These are phyloP conservation scores for Neopestalotiopsis clavispora DNA, from an alignment of 2,329 filamentous ascomycete genomes.

Conservation along the genomic window DNA sequence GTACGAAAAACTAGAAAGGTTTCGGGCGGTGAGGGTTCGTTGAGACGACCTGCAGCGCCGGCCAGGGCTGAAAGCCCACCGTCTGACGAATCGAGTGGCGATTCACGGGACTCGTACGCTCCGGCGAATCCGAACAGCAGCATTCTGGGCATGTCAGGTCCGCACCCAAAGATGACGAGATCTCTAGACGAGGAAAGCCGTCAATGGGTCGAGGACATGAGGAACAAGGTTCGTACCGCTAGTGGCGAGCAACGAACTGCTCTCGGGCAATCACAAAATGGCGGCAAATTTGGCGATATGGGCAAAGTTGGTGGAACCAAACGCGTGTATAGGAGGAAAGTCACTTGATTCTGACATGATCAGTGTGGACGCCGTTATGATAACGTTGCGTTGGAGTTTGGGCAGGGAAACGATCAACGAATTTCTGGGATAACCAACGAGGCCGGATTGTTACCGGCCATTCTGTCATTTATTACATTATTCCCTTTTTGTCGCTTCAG, in stretches of 20 bases:
- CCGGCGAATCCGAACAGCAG: conserved; percentile 63
- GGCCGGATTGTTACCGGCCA: not conserved
- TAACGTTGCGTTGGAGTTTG: conserved; percentile 6
- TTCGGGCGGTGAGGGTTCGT: conserved; percentile 40
- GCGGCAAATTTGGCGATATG: conserved; percentile 67
- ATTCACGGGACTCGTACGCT: conserved; percentile 38
- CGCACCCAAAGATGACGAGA: conserved; percentile 66
- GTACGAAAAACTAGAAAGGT: conserved; percentile 60
- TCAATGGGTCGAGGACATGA: conserved; percentile 83
- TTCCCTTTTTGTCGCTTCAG: not conserved
- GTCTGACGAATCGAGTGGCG: conserved; percentile 45
- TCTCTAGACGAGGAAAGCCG: conserved; percentile 75
- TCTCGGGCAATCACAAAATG: conserved; percentile 30
- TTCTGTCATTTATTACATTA: not conserved
- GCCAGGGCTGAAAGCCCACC: conserved; percentile 47
- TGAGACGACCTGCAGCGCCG: conserved; percentile 49
- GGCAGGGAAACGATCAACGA: conserved; percentile 2
- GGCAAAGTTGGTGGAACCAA: conserved; percentile 76
- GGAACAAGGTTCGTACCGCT: conserved; percentile 76
- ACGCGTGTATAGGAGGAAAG: conserved; percentile 65
- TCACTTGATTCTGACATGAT: conserved; percentile 6
- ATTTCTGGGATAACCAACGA: not conserved
- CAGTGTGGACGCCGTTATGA: conserved; percentile 5
- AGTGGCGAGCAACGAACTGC: conserved; percentile 59
- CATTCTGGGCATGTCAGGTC: conserved; percentile 73